Conservation (phyloP, 352 stramenopile species). For the Pythium periplocum region DNA sequence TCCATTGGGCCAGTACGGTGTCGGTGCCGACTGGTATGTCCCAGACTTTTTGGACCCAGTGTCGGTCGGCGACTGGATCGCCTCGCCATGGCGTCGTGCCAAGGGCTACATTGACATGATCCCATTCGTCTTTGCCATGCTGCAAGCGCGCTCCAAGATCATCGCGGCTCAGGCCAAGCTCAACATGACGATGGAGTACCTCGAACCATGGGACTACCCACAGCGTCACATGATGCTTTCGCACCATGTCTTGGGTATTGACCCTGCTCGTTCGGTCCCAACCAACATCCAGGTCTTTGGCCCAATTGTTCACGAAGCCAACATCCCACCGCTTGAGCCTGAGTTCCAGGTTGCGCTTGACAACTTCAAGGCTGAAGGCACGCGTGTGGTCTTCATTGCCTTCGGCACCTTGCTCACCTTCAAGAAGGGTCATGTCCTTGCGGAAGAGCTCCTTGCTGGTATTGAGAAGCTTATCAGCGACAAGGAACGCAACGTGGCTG, state of each 20-base stretch:
- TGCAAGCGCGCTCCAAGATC: slow-evolving; percentile 18
- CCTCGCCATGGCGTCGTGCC: slow-evolving; percentile 17
- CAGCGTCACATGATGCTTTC: slow-evolving; percentile 21
- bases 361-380: slow-evolving; percentile 7
- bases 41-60: slow-evolving; percentile 19
- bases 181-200: slow-evolving; percentile 17
- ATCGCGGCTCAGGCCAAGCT: slow-evolving; percentile 14
- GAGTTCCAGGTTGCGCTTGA: slow-evolving; percentile 15
- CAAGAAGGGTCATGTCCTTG: slow-evolving; percentile 15
- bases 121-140: slow-evolving; percentile 14
- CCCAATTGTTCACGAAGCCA: slow-evolving; percentile 17
- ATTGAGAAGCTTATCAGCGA: slow-evolving; percentile 11
- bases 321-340: slow-evolving; percentile 16
- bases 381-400: slow-evolving; percentile 14
- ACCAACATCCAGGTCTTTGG: slow-evolving; percentile 22
- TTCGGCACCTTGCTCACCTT: slow-evolving; percentile 19
- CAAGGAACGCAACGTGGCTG: slow-evolving; percentile 10
- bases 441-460: slow-evolving; percentile 13
- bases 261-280: slow-evolving; percentile 16
- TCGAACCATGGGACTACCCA: slow-evolving; percentile 19
- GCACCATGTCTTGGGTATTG: slow-evolving; percentile 18
- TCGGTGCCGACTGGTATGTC: slow-evolving; percentile 18
- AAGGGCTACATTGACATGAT: slow-evolving; percentile 19
- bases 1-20: slow-evolving; percentile 17
- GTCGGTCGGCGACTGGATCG: slow-evolving; percentile 19